A percentile compares a stretch with the other conserved stretches of the same genome.
phyloP scores from a whole-genome alignment of 345 rosid genomes.

The Arabis hirsuta region DNA sequence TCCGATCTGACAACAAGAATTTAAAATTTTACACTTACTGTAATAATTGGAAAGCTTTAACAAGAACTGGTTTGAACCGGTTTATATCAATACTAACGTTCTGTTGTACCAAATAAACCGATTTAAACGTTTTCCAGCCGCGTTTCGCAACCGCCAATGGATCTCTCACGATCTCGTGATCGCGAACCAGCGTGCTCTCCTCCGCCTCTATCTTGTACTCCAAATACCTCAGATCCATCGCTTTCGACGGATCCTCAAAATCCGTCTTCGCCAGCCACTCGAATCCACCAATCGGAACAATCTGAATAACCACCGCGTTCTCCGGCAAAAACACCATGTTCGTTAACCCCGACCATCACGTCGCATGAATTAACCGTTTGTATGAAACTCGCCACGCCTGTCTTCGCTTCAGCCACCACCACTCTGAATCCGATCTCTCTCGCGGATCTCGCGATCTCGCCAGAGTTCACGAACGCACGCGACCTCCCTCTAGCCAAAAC shows the following conservation, averaged over 20 bases:
- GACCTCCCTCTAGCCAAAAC: slow-evolving; percentile 62
- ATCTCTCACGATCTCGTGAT: slow-evolving; percentile 57
- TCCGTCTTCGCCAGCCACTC: slow-evolving; percentile 60
- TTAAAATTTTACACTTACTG: slow-evolving; percentile 24
- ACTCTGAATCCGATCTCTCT: slow-evolving; percentile 56
- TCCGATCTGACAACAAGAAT: slow-evolving; percentile 14
- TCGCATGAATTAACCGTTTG: slow-evolving; percentile 71
- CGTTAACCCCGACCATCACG: slow-evolving; percentile 80
- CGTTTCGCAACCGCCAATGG: slow-evolving; percentile 55
- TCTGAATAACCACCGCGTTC: slow-evolving; percentile 69
- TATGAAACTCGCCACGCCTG: slow-evolving; percentile 49
- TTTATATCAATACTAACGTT: slow-evolving; percentile 65
- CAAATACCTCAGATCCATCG: slow-evolving; percentile 69
- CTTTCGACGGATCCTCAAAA: slow-evolving; percentile 60
- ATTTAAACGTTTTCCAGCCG: slow-evolving; percentile 64
- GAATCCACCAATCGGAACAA: slow-evolving; percentile 68
- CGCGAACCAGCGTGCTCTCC: slow-evolving; percentile 65
- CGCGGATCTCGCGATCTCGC: slow-evolving; percentile 38
- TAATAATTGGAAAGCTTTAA: slow-evolving; percentile 63
- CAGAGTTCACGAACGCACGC: slow-evolving; percentile 37
- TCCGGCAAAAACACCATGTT: slow-evolving; percentile 83
- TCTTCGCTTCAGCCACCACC: slow-evolving; percentile 58
- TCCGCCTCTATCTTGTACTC: slow-evolving; percentile 59
- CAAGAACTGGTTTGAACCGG: slow-evolving; percentile 64
- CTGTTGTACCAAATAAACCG: slow-evolving; percentile 72